These are phyloP conservation scores for Teunomyces aglyptinius DNA, from an alignment of 805 yeast species.

Conservation along the genomic window DNA sequence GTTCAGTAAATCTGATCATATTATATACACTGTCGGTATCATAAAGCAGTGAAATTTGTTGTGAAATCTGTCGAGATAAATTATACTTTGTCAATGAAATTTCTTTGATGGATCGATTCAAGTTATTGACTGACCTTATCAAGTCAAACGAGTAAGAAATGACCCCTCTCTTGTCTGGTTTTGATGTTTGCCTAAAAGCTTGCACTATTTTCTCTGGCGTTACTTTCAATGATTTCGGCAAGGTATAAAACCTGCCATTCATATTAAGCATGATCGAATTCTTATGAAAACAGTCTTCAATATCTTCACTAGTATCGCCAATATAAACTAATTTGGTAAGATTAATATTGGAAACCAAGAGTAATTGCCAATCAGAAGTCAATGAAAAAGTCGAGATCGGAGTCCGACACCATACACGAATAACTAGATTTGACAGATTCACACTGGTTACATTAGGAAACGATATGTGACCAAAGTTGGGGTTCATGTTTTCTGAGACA, in stretches of 20 bases:
- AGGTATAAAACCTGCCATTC: constrained; percentile 19
- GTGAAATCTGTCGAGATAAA: constrained; percentile 19
- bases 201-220: constrained; percentile 1
- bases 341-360: constrained; percentile 15
- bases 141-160: constrained; percentile 29
- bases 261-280: constrained; percentile 22
- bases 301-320: constrained; percentile 9
- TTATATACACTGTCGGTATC: constrained; percentile 6
- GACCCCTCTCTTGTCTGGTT: not conserved
- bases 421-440: constrained; percentile 9
- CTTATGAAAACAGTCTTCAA: constrained; percentile 14
- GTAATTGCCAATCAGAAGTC: constrained; percentile 19
- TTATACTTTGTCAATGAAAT: constrained; percentile 22
- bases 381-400: not conserved
- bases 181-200: not conserved
- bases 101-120: constrained; percentile 29
- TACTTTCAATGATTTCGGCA: constrained; percentile 10
- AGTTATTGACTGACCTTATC: constrained; percentile 25
- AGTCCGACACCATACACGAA: constrained; percentile 21
- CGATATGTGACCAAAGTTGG: constrained; percentile 26
- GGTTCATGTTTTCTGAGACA: constrained; percentile 17
- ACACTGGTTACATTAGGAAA: constrained; percentile 19
- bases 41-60: constrained; percentile 4
- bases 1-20: constrained; percentile 2
- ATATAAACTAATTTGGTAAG: constrained; percentile 14